phyloP scores from a whole-genome alignment of 306 rosid genomes.

The Datisca glomerata region DNA sequence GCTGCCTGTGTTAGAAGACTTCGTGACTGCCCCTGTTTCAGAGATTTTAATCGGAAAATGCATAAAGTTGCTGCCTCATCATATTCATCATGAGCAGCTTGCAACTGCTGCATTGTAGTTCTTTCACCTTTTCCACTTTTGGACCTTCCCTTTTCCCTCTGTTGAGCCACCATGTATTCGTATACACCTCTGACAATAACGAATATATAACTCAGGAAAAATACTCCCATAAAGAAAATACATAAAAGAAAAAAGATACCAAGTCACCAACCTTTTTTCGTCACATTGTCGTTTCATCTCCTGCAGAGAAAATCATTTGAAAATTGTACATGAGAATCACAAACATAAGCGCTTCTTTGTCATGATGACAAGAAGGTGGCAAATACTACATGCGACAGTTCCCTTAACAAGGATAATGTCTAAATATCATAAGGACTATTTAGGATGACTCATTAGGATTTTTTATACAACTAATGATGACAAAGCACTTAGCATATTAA shows the following conservation, averaged over 20 bases:
- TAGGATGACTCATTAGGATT: too few species aligned
- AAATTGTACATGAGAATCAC: too few species aligned
- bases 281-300: slow-evolving; percentile 93
- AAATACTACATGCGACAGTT: too few species aligned
- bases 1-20: slow-evolving; percentile 92
- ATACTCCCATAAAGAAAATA: slow-evolving; percentile 10
- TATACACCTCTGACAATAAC: slow-evolving; percentile 67
- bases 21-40: slow-evolving; percentile 81
- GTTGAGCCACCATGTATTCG: slow-evolving; percentile 52
- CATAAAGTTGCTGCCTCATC: slow-evolving; percentile 65
- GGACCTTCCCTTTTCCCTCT: slow-evolving; percentile 69
- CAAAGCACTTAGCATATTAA: too few species aligned
- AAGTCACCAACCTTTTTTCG: slow-evolving; percentile 50
- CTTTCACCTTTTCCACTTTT: slow-evolving; percentile 58
- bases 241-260: slow-evolving; percentile 4
- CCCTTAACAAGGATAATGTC: too few species aligned
- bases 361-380: too few species aligned
- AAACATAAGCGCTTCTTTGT: too few species aligned
- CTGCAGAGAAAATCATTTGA: too few species aligned
- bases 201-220: slow-evolving; percentile 29
- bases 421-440: too few species aligned
- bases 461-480: too few species aligned
- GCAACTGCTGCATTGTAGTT: slow-evolving; percentile 53
- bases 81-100: slow-evolving; percentile 52
- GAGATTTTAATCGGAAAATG: slow-evolving; percentile 67